Evolutionary conservation across 176 grass and related monocot genomes (phyloP).

Genomic region (Raddia distichophylla): DNA sequence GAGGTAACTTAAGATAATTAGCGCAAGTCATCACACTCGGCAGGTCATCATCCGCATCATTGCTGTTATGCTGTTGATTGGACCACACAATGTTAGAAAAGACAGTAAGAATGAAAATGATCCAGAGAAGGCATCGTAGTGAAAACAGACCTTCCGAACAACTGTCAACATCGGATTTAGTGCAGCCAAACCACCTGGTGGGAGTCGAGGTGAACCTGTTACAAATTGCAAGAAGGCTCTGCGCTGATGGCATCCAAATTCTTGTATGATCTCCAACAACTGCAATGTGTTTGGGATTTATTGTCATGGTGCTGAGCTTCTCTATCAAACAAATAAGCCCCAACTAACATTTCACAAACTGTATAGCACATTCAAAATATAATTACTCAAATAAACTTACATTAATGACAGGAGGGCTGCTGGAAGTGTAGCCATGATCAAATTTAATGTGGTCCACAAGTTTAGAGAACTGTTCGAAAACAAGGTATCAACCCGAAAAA

Average conservation of each 20-base stretch:
- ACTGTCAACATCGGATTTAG: slow-evolving; percentile 93
- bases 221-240: slow-evolving; percentile 98
- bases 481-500: slow-evolving; percentile 42
- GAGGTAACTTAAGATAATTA: slow-evolving; percentile 97
- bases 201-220: slow-evolving; percentile 89
- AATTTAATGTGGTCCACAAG: slow-evolving; percentile 98
- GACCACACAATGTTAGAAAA: slow-evolving; percentile 38
- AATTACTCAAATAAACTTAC: slow-evolving; percentile 48
- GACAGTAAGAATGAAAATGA: neutral
- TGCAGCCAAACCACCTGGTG: slow-evolving; percentile 81
- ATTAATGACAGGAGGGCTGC: slow-evolving; percentile 75
- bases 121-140: slow-evolving; percentile 20
- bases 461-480: slow-evolving; percentile 70
- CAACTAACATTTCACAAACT: slow-evolving; percentile 14
- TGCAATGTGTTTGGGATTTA: slow-evolving; percentile 43
- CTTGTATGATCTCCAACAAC: slow-evolving; percentile 94
- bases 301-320: slow-evolving; percentile 2
- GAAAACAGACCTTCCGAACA: slow-evolving; percentile 84
- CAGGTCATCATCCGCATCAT: slow-evolving; percentile 68
- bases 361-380: slow-evolving; percentile 41
- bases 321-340: slow-evolving; percentile 33
- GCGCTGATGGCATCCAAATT: slow-evolving; percentile 64
- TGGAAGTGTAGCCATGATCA: slow-evolving; percentile 90
- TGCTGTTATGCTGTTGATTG: slow-evolving; percentile 70
- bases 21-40: slow-evolving; percentile 99